These are phyloP conservation scores for Exophiala sideris DNA, from an alignment of 2,329 filamentous ascomycete species.

Conservation along the genomic window DNA sequence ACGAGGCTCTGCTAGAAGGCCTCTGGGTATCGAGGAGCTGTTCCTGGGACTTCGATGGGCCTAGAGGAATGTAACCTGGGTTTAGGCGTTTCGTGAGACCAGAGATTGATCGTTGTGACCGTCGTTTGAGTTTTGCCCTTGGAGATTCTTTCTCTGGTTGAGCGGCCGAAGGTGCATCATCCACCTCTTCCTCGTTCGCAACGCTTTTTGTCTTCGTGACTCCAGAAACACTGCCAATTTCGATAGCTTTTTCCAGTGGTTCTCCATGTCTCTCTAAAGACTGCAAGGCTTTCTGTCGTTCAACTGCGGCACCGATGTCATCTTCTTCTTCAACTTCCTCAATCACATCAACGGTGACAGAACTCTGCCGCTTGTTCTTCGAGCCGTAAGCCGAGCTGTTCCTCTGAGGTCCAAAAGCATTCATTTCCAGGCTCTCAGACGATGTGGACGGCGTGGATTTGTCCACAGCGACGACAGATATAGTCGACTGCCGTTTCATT, in stretches of 20 bases:
- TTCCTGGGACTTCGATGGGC: slow-evolving; percentile 22
- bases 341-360: slow-evolving; percentile 25
- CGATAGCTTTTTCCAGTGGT: neutral
- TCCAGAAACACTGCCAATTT: slow-evolving; percentile 2
- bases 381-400: slow-evolving; percentile 9
- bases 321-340: slow-evolving; percentile 25
- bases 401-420: slow-evolving; percentile 8
- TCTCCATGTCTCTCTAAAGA: slow-evolving; percentile 71
- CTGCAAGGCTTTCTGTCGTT: slow-evolving; percentile 82
- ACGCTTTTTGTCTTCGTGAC: neutral
- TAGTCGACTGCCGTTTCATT: slow-evolving; percentile 32
- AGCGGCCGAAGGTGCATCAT: neutral
- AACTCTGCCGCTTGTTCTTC: slow-evolving; percentile 23
- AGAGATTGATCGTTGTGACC: slow-evolving; percentile 19
- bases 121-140: slow-evolving; percentile 8
- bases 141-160: neutral
- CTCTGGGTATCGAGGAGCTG: slow-evolving; percentile 19
- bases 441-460: slow-evolving; percentile 2
- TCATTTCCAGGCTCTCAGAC: slow-evolving; percentile 23
- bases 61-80: neutral
- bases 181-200: neutral
- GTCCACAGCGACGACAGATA: slow-evolving; percentile 18
- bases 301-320: slow-evolving; percentile 49
- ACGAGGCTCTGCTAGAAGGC: slow-evolving; percentile 25
- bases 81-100: slow-evolving; percentile 16